Base-by-base conservation (phyloP, 2,329 filamentous ascomycete species). In the Claviceps monticola region DNA sequence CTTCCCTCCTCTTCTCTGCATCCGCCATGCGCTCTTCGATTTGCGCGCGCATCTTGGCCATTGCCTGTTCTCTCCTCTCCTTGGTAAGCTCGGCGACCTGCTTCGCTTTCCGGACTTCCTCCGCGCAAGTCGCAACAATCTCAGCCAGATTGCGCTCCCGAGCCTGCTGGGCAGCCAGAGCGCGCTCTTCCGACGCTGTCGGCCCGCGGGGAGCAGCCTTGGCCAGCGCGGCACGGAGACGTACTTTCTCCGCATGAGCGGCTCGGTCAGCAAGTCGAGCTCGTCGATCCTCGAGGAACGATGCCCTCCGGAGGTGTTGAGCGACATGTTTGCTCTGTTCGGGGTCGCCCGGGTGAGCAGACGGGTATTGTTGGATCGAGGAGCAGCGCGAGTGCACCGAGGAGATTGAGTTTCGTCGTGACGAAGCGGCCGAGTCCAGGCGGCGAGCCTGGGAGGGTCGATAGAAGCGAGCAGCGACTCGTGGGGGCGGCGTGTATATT, bases 1-100 rank as follows among this genome's bases (percentile, higher is more conserved):
- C 78, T 62, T 83, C 78, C 54, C 86, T 74, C 59, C 87, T 76
- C 63, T 73, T 78, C 65, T 90, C 84, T 0, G 85, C 87, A 61
- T 90, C 86, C 36, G 85, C 84, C 59, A 88, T 76, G 56, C 84
- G 81, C 69, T 89, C 86, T 63, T 90, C 84, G 75, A 90, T 88
- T 64, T 89, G 84, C 49, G 78, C 68, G 56, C 81, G 80, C 63
- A 86, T 74, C 60, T 82, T 81, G 58, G 75, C 75, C 52, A 86
- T 77, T 56, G 90, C 84, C 52, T 83, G 82, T 62, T 88, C 83
- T 56, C 87, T 81, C 64, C 84, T 84, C 68, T 87, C 84, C 67
- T 88, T 89, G 72, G 86, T 88, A 53, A 78, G 82, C 64, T 88
- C 86, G 14, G 86, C 86, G n/a, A 90, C 76, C 49, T 85, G 83